These are phyloP conservation scores for Austroboletus eburneus DNA, from an alignment of 768 basidiomycete species.

Conservation along the genomic window DNA sequence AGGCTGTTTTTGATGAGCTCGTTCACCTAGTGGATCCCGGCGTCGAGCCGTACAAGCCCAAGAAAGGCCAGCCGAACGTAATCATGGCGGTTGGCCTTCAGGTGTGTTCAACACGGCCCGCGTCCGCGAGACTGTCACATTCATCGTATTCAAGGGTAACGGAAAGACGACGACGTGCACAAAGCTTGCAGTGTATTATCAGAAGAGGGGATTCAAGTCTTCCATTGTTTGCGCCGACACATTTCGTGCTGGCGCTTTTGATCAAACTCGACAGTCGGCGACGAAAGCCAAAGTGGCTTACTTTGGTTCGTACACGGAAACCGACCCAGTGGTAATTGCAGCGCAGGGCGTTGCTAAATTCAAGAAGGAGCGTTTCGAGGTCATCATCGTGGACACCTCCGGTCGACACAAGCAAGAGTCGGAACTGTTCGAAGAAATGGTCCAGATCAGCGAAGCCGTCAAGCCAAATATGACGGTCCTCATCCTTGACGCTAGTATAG, in stretches of 20 bases:
- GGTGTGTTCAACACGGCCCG: conserved; percentile 40
- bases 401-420: conserved; percentile 96
- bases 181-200: conserved; percentile 96
- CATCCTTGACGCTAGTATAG: conserved; percentile 95
- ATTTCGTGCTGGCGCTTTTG: conserved; percentile 98
- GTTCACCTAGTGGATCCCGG: conserved; percentile 94
- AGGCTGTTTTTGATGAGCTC: conserved; percentile 97
- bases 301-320: conserved; percentile 98
- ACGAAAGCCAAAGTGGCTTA: conserved; percentile 99
- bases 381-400: conserved; percentile 98
- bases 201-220: conserved; percentile 93
- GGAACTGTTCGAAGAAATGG: conserved; percentile 97
- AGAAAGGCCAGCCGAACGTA: conserved; percentile 90
- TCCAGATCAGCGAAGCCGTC: conserved; percentile 90
- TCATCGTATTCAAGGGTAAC: conserved; percentile 62
- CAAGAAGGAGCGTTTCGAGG: conserved; percentile 96
- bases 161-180: conserved; percentile 99
- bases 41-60: conserved; percentile 92
- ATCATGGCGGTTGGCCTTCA: conserved; percentile 98
- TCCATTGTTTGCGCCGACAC: conserved; percentile 99
- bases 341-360: conserved; percentile 95
- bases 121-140: not conserved
- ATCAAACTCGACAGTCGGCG: conserved; percentile 97
- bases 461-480: conserved; percentile 96
- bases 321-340: conserved; percentile 93